phyloP scores from a whole-genome alignment of 2,329 filamentous ascomycete species.

The Claviceps capensis region DNA sequence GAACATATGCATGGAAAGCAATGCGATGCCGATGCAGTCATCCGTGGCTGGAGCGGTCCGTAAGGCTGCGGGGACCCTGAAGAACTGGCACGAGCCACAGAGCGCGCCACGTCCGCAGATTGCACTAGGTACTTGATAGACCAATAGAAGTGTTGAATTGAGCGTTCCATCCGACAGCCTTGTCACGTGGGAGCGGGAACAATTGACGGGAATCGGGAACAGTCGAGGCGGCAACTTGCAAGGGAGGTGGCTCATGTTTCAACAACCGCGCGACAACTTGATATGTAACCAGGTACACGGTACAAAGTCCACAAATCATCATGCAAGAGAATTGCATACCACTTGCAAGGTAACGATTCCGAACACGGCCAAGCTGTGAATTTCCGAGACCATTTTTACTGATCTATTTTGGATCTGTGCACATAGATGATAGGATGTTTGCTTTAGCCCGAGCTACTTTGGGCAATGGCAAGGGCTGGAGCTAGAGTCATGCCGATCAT shows the following conservation, averaged over 20 bases:
- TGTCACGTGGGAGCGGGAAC: slow-evolving; percentile 3
- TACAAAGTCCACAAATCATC: neutral
- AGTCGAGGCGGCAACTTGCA: neutral
- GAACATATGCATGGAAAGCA: neutral
- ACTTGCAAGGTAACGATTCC: neutral
- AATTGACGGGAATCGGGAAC: neutral
- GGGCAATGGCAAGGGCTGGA: neutral
- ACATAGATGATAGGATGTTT: neutral
- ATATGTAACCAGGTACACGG: too few relatives aligned
- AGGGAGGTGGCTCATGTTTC: neutral
- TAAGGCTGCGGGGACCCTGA: neutral
- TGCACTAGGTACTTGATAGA: neutral
- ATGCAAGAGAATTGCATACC: neutral
- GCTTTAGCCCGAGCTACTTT: neutral
- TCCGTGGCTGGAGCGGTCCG: slow-evolving; percentile 2
- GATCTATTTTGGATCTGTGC: neutral
- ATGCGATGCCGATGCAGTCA: slow-evolving; percentile 3
- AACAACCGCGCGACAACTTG: too few relatives aligned
- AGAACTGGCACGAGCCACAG: neutral
- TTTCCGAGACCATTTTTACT: neutral
- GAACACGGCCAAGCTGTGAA: neutral
- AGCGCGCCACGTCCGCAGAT: neutral
- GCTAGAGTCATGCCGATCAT: neutral
- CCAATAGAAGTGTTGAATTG: slow-evolving; percentile 4
- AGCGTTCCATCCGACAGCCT: neutral